Evolutionary conservation across 495 filamentous ascomycete species (phyloP), one percentile per base, ranked within the genome.

Genomic region (Cercophora newfieldiana): DNA sequence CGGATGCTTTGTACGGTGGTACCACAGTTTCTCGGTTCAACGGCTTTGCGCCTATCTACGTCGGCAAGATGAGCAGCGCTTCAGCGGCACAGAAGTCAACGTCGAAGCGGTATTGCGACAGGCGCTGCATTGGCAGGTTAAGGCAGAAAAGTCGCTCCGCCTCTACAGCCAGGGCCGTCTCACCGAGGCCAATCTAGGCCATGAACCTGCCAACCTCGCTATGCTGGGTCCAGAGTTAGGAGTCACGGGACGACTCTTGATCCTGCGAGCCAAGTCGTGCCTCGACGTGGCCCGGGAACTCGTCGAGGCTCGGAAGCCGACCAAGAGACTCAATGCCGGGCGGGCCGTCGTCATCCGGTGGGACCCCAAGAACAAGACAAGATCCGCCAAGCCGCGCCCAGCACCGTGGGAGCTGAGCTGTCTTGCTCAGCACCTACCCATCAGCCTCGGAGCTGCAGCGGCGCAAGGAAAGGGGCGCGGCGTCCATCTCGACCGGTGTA

Each of bases 321-420:
- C 57, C 7, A 18, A 21, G 3, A 44, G 22, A 2, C 7, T 59
- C 7, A 18, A 59, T 4, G 3, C 25, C 8, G 33, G 59, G 6
- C 2, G 21, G 5, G 1, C 59, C 59, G 22, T 8, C 21, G 21
- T 50, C 37, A 1, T 18, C 1, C 33, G 59, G 18, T 61, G 59
- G 59, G 59, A 50, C 50, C 3, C 59, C 6, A 7, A 1, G 1
- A 5, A 61, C 26, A 50, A 30, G 2, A 28, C 19, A 18, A 2
- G 10, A 12, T 61, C 59, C 1, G 59, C 37, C 59, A 50, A 6
- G 44, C 33, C 59, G 1, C 59, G 44, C 1, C 59, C 37, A 5
- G 59, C 59, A 16, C 59, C 59, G 6, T 61, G 59, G 59, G 59
- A 61, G 59, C 59, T 61, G 4, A 7, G 7, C 22, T 61, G 59